Percentiles rank a stretch among this genome's conserved stretches.
Evolutionary conservation across 495 filamentous ascomycete genomes (phyloP).

Genomic region (Articulospora tetracladia): DNA sequence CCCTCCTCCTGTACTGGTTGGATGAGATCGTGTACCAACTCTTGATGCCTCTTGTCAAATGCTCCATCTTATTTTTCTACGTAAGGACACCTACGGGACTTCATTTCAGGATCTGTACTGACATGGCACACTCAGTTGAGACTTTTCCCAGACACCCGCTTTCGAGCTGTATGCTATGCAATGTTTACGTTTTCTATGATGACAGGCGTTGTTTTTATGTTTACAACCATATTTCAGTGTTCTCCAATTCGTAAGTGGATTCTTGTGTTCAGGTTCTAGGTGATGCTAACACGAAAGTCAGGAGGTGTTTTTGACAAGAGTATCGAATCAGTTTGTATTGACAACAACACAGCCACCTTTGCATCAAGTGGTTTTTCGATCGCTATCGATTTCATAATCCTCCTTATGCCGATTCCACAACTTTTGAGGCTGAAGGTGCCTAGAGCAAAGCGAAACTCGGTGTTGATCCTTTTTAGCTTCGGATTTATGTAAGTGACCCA

Average conservation of each 20-base stretch:
- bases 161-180: background rate
- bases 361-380: background rate
- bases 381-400: background rate
- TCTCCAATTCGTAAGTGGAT: background rate
- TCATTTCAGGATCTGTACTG: background rate
- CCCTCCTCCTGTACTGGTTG: background rate
- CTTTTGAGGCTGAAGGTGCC: background rate
- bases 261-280: no score
- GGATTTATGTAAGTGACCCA: background rate
- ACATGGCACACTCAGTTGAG: background rate
- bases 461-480: background rate
- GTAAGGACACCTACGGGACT: background rate
- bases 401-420: background rate
- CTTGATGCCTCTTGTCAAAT: background rate
- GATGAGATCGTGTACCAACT: background rate
- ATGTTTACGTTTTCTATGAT: background rate
- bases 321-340: background rate
- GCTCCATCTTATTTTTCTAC: background rate
- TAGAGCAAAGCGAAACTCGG: background rate
- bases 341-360: background rate
- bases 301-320: background rate
- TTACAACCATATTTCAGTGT: background rate
- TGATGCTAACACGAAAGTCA: background rate
- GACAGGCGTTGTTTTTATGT: background rate
- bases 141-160: background rate